phyloP scores from a whole-genome alignment of 768 basidiomycete genomes.

The Pisolithus marmoratus region DNA sequence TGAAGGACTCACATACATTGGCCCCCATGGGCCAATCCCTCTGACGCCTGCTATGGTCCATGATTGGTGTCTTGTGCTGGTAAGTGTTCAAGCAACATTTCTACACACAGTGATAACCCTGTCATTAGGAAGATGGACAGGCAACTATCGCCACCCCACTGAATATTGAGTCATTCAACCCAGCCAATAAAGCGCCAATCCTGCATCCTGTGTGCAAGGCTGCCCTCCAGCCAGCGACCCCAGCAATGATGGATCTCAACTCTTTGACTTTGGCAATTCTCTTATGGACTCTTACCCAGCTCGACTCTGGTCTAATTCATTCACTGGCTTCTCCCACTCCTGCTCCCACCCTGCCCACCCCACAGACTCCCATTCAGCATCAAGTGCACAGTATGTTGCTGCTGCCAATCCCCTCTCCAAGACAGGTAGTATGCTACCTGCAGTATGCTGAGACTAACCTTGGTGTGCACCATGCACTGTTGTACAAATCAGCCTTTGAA shows the following conservation, averaged over 20 bases:
- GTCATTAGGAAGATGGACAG: slow-evolving; percentile 3
- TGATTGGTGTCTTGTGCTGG: no score
- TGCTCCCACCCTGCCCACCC: not conserved
- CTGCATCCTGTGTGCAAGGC: not conserved
- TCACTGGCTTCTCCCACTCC: not conserved
- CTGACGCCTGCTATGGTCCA: no score
- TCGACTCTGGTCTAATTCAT: not conserved
- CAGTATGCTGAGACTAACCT: slow-evolving; percentile 1
- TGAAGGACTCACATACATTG: no score
- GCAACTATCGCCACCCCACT: not conserved
- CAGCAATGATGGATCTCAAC: not conserved
- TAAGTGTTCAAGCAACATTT: slow-evolving; percentile 1
- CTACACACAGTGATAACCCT: slow-evolving; percentile 3
- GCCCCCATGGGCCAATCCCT: no score
- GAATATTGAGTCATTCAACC: slow-evolving; percentile 4
- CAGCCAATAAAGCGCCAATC: not conserved
- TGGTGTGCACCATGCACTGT: not conserved
- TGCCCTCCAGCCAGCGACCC: not conserved
- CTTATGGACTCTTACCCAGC: not conserved
- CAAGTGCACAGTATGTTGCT: not conserved
- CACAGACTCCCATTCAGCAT: not conserved
- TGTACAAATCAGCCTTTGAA: no score
- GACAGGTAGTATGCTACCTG: slow-evolving; percentile 1
- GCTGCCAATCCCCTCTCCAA: not conserved
- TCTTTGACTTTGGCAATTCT: slow-evolving; percentile 1